Base-by-base conservation (phyloP, 2,329 filamentous ascomycete genomes). In the Mariannaea elegans region DNA sequence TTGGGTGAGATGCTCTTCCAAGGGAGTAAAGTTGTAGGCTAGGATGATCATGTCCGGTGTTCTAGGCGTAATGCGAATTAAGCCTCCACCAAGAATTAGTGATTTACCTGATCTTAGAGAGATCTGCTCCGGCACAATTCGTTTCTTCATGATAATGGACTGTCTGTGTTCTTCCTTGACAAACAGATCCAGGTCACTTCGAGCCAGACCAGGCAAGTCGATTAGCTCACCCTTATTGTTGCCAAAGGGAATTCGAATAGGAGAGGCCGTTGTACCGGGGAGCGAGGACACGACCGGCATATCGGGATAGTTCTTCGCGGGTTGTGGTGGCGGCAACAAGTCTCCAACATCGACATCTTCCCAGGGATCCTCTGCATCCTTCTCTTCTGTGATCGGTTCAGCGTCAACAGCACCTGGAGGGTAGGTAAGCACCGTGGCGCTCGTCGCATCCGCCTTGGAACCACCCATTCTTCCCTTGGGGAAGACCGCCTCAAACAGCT, bases 241-340 rank as follows among this genome's bases (percentile, higher is more conserved):
- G 44, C 94, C 94, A 72, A 95, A 99, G 1, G 93, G 93, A 16
- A 98, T 87, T 24, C 95, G 90, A 67, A 99, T 98, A 0, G 95
- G 95, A 0, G 93, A 97, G 2, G 94, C 95, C 1, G 95, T 99
- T 0, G 95, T 99, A 9, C 96, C 95, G 0, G 95, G 92, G 3
- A 97, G 82, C 4, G 91, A 85, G 1, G 93, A 97, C 2, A 97
- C 90, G 10, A 96, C 78, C 1, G 94, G 94, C 85, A 98, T 94
- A 14, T 87, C 81, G 5, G 94, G 94, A 69, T 89, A 98, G 49
- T 89, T 83, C 2, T 85, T 87, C 70, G 93, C 92, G 4, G 82
- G 79, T 61, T 89, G 92, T 0, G 87, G 81, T 2, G 94, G 93
- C 0, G 94, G 94, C 0, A 98, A 84, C 29, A 97, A 83, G 14